These are phyloP conservation scores for Silybum marianum DNA, from an alignment of 129 eudicot species.

Conservation along the genomic window DNA sequence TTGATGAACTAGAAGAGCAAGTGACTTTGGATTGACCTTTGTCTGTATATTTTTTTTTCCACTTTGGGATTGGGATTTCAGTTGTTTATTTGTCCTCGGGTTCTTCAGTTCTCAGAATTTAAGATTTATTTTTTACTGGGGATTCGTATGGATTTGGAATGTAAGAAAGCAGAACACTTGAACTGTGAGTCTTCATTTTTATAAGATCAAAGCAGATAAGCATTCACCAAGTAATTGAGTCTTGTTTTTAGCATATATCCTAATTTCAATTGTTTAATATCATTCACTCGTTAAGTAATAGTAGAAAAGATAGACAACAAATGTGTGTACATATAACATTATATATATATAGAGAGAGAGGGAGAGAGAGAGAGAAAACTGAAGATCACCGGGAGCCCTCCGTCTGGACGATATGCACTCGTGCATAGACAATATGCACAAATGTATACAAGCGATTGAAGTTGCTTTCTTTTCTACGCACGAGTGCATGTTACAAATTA, in stretches of 20 bases:
- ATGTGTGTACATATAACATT: not conserved
- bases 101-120: not conserved
- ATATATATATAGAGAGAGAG: too few species aligned
- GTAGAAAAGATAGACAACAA: not conserved
- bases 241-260: not conserved
- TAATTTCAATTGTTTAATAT: not conserved
- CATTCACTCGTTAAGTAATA: not conserved
- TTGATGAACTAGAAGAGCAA: slow-evolving; percentile 10
- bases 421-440: too few species aligned
- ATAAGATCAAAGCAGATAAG: not conserved
- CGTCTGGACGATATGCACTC: too few species aligned
- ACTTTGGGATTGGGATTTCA: not conserved
- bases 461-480: too few species aligned
- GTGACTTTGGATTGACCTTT: not conserved
- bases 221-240: not conserved
- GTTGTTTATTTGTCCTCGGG: not conserved
- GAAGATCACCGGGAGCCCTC: too few species aligned
- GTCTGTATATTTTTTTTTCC: not conserved
- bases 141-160: not conserved
- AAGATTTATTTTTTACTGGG: not conserved
- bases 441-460: too few species aligned
- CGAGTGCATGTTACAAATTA: too few species aligned
- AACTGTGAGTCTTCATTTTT: not conserved
- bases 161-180: not conserved
- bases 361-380: too few species aligned